Evolutionary conservation across 73 alveolate genomes (phyloP), one percentile per base, ranked within the genome.

Genomic region (Urostyla sp.): DNA sequence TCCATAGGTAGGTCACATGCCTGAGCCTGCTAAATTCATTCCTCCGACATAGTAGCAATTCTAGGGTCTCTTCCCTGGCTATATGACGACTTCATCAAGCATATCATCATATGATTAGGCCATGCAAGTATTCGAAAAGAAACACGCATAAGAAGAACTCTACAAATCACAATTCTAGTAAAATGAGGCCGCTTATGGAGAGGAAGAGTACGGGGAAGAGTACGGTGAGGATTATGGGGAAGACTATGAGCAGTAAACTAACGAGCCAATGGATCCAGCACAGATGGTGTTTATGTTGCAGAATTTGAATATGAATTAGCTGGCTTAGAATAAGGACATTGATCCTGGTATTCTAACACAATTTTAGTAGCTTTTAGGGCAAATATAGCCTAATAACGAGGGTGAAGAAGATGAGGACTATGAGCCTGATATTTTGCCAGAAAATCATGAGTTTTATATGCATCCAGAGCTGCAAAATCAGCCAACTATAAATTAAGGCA

Each of bases 81-180:
- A 11, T 7, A 16, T 26, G 5, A 16, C 35, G 6, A 49, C 28
- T 4, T 7, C 35, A 49, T 6, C 35, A 49, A 8, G 24, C 8
- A 11, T 18, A 49, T 6, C 50, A n/a, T 46, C 85, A 1, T 51
- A 50, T 32, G 85, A 73, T 38, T 56, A 73, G n/a, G 85, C 85
- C 32, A 73, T 73, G 85, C 50, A 52, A 27, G 16, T 51, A 60
- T 73, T 73, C 57, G 85, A 49, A 26, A 2, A 34, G n/a, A 51
- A 51, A 35, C 5, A 56, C 36, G 10, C 30, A 23, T 23, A 50
- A 37, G 85, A 48, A 23, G 1, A 50, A 21, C 21, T 7, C 1
- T 8, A 55, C 27, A 52, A 73, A 28, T 38, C n/a, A n/a, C n/a
- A n/a, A n/a, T n/a, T n/a, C n/a, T n/a, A 8, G 44, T 30, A 73